Percentiles rank a stretch among this genome's conserved stretches.
Conservation (phyloP, 2,329 filamentous ascomycete genomes). For the Triangularia verruculosa region DNA sequence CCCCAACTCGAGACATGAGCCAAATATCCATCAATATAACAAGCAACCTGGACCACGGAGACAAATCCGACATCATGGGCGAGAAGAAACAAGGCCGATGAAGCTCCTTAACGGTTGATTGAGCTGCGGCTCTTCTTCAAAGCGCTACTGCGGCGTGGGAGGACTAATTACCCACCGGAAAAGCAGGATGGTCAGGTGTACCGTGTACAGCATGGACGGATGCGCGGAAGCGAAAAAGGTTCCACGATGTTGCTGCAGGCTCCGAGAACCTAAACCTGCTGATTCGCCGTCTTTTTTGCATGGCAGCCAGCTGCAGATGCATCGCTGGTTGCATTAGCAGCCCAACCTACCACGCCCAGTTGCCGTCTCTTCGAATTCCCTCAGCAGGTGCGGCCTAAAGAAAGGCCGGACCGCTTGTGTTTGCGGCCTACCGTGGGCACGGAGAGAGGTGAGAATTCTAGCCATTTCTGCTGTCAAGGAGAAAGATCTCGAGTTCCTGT, state of each 20-base stretch:
- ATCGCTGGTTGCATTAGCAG: neutral
- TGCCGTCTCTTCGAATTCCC: constrained; percentile 1
- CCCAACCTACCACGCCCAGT: neutral
- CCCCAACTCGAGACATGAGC: constrained; percentile 19
- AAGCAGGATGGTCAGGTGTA: constrained; percentile 24
- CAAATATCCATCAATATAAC: constrained; percentile 18
- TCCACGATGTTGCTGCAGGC: constrained; percentile 13
- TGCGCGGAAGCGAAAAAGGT: constrained; percentile 7
- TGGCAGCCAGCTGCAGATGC: neutral
- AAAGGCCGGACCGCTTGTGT: neutral
- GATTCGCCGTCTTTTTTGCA: constrained; percentile 18
- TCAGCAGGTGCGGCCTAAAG: neutral
- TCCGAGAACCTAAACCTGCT: constrained; percentile 11
- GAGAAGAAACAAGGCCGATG: neutral
- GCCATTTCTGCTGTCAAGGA: too few relatives aligned
- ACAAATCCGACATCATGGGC: neutral
- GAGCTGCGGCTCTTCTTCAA: constrained; percentile 11
- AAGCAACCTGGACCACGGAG: neutral
- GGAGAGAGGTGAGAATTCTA: too few relatives aligned
- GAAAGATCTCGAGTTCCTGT: too few relatives aligned
- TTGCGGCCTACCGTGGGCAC: too few relatives aligned
- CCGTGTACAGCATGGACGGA: constrained; percentile 21
- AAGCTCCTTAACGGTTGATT: constrained; percentile 4
- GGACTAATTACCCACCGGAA: constrained; percentile 5
- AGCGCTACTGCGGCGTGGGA: neutral